Conservation (phyloP, 2,329 filamentous ascomycete genomes). For the Xylariaceae sp. region DNA sequence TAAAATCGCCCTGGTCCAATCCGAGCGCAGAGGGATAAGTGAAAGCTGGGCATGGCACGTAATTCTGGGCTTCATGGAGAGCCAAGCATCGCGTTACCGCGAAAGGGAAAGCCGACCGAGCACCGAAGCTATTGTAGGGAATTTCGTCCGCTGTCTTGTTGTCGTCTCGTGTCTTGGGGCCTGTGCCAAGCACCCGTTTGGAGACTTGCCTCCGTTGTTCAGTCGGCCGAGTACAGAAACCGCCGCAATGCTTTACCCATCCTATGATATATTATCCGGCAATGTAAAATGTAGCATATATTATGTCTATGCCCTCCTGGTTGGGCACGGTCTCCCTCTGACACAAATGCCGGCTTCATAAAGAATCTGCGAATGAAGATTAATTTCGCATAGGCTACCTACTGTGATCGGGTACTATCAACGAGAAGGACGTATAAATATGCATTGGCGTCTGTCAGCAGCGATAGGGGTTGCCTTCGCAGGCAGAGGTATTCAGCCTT, state of each 20-base stretch:
- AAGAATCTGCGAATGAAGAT: background rate
- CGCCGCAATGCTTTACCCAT: background rate
- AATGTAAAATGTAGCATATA: slow-evolving; percentile 7
- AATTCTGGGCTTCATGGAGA: background rate
- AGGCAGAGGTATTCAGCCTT: slow-evolving; percentile 9
- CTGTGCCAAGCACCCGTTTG: slow-evolving; percentile 6
- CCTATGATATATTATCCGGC: background rate
- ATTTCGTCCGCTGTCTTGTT: background rate
- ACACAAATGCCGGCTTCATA: background rate
- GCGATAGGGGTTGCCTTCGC: slow-evolving; percentile 11
- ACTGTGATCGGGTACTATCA: background rate
- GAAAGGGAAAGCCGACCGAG: background rate
- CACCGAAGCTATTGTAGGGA: background rate
- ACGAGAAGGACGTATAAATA: background rate
- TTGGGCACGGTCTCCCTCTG: background rate
- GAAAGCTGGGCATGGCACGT: background rate
- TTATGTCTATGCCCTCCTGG: background rate
- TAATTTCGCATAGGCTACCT: background rate
- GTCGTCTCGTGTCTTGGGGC: background rate
- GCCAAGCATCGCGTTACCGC: background rate
- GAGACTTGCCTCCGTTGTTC: slow-evolving; percentile 7
- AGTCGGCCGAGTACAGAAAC: slow-evolving; percentile 1
- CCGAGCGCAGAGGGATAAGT: background rate
- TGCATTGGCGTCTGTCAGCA: slow-evolving; percentile 12
- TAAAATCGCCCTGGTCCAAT: slow-evolving; percentile 1